Evolutionary conservation across 768 basidiomycete species (phyloP), one percentile per base, ranked within the genome.

Genomic region (Kwoniella sp.): DNA sequence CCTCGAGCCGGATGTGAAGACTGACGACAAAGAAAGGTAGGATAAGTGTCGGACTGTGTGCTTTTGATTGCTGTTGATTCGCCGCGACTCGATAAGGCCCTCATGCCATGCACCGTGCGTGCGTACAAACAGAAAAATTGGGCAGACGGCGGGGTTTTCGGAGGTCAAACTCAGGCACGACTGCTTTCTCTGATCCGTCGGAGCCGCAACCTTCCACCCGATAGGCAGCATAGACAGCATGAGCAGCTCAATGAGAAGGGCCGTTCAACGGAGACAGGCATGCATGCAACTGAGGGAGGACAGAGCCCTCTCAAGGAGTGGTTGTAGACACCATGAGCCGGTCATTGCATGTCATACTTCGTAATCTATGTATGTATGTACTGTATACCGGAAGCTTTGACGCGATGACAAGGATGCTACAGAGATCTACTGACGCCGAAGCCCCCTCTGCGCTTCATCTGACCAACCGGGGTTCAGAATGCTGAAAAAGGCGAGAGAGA

Each of bases 291-390:
- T n/a, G n/a, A n/a, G n/a, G n/a, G n/a, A n/a, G n/a, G n/a, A n/a
- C n/a, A n/a, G n/a, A n/a, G n/a, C n/a, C n/a, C n/a, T n/a, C n/a
- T n/a, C 34, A 37, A 37, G 34, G 13, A 41, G 4, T 47, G 20
- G 3, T 15, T 28, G 47, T 45, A 34, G 54, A 63, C 61, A 55
- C 48, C 53, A 63, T 55, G 61, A 63, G 54, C 61, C 61, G 55
- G 61, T 55, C 61, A 53, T 63, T 60, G 61, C 61, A 63, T 63
- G 61, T 63, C 54, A n/a, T 34, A 48, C 2, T 30, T 63, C 41
- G 30, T 47, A 26, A n/a, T 54, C 34, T 63, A 34, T 55, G 30
- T 62, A 62, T 38, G 37, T 61, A 55, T 61, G 31, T 60, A 38
- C 17, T 38, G 56, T 22, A 57, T 15, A 48, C 38, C 41, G 45